phyloP scores from a whole-genome alignment of 1,284 basidiomycete species.

The Ustilago nuda region DNA sequence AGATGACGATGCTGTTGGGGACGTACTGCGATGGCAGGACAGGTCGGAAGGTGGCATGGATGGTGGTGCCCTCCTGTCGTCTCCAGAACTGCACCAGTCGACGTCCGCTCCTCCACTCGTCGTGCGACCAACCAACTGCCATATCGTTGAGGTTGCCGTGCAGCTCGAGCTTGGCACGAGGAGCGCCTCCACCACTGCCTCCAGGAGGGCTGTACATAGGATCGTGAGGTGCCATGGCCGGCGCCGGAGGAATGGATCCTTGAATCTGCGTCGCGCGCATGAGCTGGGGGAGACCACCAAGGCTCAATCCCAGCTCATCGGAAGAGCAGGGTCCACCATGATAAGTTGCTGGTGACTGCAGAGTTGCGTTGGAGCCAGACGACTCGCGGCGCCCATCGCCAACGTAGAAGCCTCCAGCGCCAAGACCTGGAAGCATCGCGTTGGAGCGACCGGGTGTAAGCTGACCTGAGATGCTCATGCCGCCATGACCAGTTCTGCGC shows the following conservation, averaged over 20 bases:
- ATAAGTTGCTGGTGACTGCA: conserved; percentile 38
- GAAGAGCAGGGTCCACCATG: conserved; percentile 35
- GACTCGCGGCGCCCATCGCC: conserved; percentile 39
- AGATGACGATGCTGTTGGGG: conserved; percentile 73
- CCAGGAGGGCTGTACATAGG: conserved; percentile 51
- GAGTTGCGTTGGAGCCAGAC: conserved; percentile 26
- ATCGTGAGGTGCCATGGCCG: conserved; percentile 26
- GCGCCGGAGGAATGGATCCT: conserved; percentile 29
- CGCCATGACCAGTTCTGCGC: conserved; percentile 36
- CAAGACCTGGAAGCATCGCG: conserved; percentile 34
- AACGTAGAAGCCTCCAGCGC: conserved; percentile 33
- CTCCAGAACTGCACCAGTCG: conserved; percentile 74
- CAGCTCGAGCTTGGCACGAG: conserved; percentile 64
- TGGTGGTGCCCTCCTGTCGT: conserved; percentile 72
- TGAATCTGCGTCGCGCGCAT: conserved; percentile 50
- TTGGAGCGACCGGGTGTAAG: conserved; percentile 40
- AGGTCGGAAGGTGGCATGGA: conserved; percentile 72
- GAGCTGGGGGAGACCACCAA: conserved; percentile 44
- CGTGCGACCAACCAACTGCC: conserved; percentile 73
- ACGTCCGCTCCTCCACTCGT: conserved; percentile 72
- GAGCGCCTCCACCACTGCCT: conserved; percentile 35
- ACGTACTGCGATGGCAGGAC: conserved; percentile 70
- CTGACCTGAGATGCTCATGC: conserved; percentile 31
- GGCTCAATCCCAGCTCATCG: conserved; percentile 34
- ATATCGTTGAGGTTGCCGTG: conserved; percentile 72